Percentiles rank a stretch among this genome's conserved stretches.
Conservation (phyloP, 148 eudicot species). For the Linanthus parryae region DNA sequence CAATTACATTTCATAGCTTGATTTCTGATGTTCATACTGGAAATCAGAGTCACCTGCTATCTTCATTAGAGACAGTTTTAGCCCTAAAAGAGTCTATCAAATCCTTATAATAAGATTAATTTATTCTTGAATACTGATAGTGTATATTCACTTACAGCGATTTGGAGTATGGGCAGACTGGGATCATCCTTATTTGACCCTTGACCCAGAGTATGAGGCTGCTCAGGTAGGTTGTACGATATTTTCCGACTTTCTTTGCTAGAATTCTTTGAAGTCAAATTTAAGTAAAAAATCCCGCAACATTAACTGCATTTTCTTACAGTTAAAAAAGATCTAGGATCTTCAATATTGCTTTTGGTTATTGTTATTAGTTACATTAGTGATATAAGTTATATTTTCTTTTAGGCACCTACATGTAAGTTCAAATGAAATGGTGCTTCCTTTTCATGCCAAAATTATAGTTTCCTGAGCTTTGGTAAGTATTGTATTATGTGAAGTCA, state of each 20-base stretch:
- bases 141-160: slow-evolving; percentile 32
- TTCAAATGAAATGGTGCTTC: too few species aligned
- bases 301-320: background rate
- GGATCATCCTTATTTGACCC: slow-evolving; percentile 85
- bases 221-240: slow-evolving; percentile 48
- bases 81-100: too few species aligned
- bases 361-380: background rate
- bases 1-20: background rate
- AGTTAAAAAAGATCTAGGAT: background rate
- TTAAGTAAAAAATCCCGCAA: too few species aligned
- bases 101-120: background rate
- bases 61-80: too few species aligned
- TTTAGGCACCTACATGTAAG: too few species aligned
- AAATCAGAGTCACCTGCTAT: too few species aligned
- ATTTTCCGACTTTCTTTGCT: background rate
- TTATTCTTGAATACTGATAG: slow-evolving; percentile 2
- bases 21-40: background rate
- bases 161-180: slow-evolving; percentile 95
- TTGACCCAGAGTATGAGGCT: slow-evolving; percentile 94
- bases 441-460: too few species aligned
- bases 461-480: too few species aligned
- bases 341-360: background rate
- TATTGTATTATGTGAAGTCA: too few species aligned
- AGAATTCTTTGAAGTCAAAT: too few species aligned
- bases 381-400: too few species aligned